A percentile compares a stretch with the other conserved stretches of the same genome.
These are phyloP conservation scores for Chloromonas sp. DNA, from an alignment of 163 green algal species.

Conservation along the genomic window DNA sequence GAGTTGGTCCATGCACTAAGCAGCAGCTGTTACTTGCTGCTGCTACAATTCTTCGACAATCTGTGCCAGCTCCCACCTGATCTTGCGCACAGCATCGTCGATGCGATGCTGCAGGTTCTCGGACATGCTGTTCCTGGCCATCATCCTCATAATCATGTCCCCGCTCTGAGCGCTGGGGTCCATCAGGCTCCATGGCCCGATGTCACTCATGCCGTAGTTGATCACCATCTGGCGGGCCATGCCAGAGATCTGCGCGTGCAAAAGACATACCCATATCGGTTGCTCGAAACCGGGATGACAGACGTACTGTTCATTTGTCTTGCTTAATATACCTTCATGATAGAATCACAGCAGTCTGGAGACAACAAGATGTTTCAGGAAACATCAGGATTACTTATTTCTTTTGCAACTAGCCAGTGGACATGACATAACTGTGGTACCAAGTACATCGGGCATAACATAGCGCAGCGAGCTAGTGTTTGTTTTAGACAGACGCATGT, in stretches of 20 bases:
- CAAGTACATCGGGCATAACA: not conserved
- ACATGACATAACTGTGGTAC: not conserved
- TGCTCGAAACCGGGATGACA: too few relatives aligned
- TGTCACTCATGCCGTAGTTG: slow-evolving; percentile 96
- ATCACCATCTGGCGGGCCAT: slow-evolving; percentile 98
- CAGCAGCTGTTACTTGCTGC: too few relatives aligned
- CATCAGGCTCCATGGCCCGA: slow-evolving; percentile 89
- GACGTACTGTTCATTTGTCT: not conserved
- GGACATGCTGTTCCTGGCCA: slow-evolving; percentile 90
- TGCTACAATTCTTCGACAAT: too few relatives aligned
- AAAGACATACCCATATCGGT: too few relatives aligned
- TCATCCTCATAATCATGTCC: slow-evolving; percentile 96
- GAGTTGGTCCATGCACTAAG: too few relatives aligned
- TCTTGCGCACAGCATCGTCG: slow-evolving; percentile 74
- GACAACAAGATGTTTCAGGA: not conserved
- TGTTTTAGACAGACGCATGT: too few relatives aligned
- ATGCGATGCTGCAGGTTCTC: slow-evolving; percentile 92
- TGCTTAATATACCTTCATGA: not conserved
- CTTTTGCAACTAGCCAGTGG: too few relatives aligned
- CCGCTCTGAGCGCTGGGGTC: slow-evolving; percentile 72
- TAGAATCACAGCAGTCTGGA: not conserved
- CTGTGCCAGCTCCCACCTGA: slow-evolving; percentile 27
- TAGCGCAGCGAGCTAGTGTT: too few relatives aligned
- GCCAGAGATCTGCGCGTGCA: slow-evolving; percentile 60
- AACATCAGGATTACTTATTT: too few relatives aligned